Percentiles rank a stretch among this genome's conserved stretches.
Evolutionary conservation across 805 yeast genomes (phyloP).

Genomic region (Spathaspora sp.): DNA sequence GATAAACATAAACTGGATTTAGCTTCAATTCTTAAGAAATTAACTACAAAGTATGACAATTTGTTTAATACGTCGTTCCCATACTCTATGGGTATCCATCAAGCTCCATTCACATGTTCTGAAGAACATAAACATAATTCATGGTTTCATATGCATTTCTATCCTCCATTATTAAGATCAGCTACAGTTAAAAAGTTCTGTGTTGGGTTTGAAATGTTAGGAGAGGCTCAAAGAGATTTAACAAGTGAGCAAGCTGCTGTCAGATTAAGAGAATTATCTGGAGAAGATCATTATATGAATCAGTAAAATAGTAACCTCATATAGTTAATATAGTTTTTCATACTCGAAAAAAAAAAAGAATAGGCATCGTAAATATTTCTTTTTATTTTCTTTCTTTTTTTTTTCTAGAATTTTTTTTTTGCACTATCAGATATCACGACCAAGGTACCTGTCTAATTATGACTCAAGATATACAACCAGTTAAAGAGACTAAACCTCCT

Average conservation of each 20-base stretch:
- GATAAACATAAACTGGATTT: constrained; percentile 49
- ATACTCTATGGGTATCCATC: constrained; percentile 80
- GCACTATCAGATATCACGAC: background rate
- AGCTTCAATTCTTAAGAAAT: constrained; percentile 47
- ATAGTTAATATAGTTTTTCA: background rate
- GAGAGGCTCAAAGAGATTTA: constrained; percentile 68
- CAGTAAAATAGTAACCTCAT: constrained; percentile 3
- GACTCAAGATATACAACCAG: constrained; percentile 2
- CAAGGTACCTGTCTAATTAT: background rate
- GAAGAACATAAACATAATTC: constrained; percentile 39
- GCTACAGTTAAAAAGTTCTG: constrained; percentile 74
- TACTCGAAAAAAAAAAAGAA: background rate
- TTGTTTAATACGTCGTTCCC: constrained; percentile 69
- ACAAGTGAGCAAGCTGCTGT: constrained; percentile 67
- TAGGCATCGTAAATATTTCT: background rate
- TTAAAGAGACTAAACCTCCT: constrained; percentile 37
- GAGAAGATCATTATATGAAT: constrained; percentile 31
- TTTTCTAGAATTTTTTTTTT: background rate
- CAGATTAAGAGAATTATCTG: constrained; percentile 42
- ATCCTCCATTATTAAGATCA: constrained; percentile 71
- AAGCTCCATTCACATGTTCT: constrained; percentile 55
- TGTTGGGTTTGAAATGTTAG: constrained; percentile 69
- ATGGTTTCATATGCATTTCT: constrained; percentile 71
- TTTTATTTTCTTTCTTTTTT: background rate
- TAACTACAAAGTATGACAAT: constrained; percentile 68